A percentile compares a stretch with the other conserved stretches of the same genome.
Evolutionary conservation across 441 rosid genomes (phyloP).

Genomic region (Macaranga tanarius): DNA sequence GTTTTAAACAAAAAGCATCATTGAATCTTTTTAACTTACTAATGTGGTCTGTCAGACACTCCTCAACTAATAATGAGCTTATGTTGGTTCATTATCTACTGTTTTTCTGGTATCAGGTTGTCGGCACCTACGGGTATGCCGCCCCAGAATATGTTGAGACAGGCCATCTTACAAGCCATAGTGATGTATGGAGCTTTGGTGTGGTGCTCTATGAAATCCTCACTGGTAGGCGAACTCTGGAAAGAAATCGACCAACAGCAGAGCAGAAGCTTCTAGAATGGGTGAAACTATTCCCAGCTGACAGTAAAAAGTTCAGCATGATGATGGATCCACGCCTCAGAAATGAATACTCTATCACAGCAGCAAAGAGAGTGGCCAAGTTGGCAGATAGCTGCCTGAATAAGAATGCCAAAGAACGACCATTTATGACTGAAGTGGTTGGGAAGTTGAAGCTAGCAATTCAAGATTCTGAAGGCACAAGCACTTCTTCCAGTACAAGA

Average conservation of each 20-base stretch:
- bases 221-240: constrained; percentile 70
- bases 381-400: constrained; percentile 71
- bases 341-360: constrained; percentile 45
- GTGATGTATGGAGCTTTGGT: constrained; percentile 86
- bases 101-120: constrained; percentile 45
- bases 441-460: constrained; percentile 54
- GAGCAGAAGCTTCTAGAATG: constrained; percentile 75
- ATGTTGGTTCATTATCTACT: neutral
- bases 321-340: constrained; percentile 71
- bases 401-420: constrained; percentile 68
- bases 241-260: constrained; percentile 55
- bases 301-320: constrained; percentile 53
- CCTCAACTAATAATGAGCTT: neutral
- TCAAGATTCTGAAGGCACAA: constrained; percentile 34
- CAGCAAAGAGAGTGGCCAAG: constrained; percentile 60
- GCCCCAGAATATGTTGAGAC: constrained; percentile 92
- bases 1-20: no score
- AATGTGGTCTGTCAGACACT: no score
- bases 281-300: constrained; percentile 74
- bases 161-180: constrained; percentile 66
- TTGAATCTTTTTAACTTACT: no score
- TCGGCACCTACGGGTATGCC: constrained; percentile 93
- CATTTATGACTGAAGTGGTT: constrained; percentile 59
- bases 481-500: constrained; percentile 7
- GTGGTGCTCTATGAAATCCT: constrained; percentile 84